Base-by-base conservation (phyloP, 2,329 filamentous ascomycete genomes). In the Raffaelea albimanens region DNA sequence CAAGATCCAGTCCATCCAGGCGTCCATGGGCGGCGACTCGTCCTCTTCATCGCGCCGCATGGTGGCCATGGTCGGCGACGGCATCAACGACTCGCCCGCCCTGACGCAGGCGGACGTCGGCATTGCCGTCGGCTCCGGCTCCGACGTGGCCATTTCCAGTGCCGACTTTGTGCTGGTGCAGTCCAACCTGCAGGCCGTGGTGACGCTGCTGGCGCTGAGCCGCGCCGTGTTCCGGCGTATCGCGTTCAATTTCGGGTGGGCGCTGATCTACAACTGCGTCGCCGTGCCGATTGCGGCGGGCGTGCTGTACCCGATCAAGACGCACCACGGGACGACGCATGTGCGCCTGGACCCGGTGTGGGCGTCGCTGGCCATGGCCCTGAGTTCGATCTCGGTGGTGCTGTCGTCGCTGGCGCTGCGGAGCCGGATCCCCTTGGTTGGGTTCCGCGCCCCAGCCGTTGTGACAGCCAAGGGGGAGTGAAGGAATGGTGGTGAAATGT, bases 281-380 rank as follows among this genome's bases (percentile, higher is more conserved):
- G 83, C 87, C 9, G 74, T 95, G 50, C 88, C 88, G 1, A 73
- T 95, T 48, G 87, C 88, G 0, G 88, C 88, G 0, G 88, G 88
- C 1, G 84, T 83, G 34, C 68, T 94, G 50, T 94, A 86, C 62
- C 67, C 75, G 2, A 53, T 82, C 42, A 61, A 57, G 46, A 71
- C 70, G 42, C 61, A 63, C 3, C 58, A 60, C 2, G 34, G 34
- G 5, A 74, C 71, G 2, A 60, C 61, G 25, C 83, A 85, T 59
- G 65, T 88, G 19, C 68, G 76, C 51, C 66, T 90, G 42, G 82
- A 87, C 61, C 85, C 85, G 0, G 85, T 86, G 1, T 96, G 90
- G 90, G 91, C 90, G 5, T 84, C 82, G 55, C 66, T 95, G 61
- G 90, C 90, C 1, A 97, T 96, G 91, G 91, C 91, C 22, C 65